Evolutionary conservation across 768 basidiomycete genomes (phyloP).

Genomic region (Strobilomyces dryophilus): DNA sequence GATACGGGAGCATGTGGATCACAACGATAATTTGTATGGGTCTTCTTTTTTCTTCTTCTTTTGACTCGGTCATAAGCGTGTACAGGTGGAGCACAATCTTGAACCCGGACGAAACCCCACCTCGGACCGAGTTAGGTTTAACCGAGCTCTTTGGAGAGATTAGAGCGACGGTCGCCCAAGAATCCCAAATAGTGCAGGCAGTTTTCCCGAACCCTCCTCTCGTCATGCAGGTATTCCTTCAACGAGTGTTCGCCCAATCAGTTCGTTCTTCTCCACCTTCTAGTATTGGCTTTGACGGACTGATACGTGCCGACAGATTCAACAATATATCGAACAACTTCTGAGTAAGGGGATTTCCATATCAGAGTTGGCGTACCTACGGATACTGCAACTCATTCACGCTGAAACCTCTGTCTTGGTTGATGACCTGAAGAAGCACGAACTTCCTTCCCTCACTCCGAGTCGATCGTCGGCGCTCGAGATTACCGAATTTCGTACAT

Average conservation of each 20-base stretch:
- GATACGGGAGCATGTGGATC: constrained; percentile 58
- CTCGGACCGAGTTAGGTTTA: constrained; percentile 76
- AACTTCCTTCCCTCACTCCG: constrained; percentile 65
- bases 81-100: constrained; percentile 77
- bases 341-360: constrained; percentile 69
- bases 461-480: constrained; percentile 58
- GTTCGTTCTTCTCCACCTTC: constrained; percentile 43
- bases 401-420: constrained; percentile 72
- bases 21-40: constrained; percentile 55
- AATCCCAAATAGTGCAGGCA: constrained; percentile 96
- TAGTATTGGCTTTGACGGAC: neutral
- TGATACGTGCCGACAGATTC: constrained; percentile 57
- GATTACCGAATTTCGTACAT: constrained; percentile 54
- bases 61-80: neutral
- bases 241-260: constrained; percentile 96
- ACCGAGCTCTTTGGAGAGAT: constrained; percentile 83
- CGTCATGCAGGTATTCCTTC: constrained; percentile 97
- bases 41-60: constrained; percentile 16
- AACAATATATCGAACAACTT: constrained; percentile 92
- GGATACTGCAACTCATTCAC: constrained; percentile 86
- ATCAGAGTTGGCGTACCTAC: constrained; percentile 87
- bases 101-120: constrained; percentile 73
- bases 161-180: constrained; percentile 85
- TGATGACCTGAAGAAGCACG: constrained; percentile 89
- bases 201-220: constrained; percentile 96